phyloP scores from a whole-genome alignment of 768 basidiomycete species.

The Sporobolomyces pararoseus region DNA sequence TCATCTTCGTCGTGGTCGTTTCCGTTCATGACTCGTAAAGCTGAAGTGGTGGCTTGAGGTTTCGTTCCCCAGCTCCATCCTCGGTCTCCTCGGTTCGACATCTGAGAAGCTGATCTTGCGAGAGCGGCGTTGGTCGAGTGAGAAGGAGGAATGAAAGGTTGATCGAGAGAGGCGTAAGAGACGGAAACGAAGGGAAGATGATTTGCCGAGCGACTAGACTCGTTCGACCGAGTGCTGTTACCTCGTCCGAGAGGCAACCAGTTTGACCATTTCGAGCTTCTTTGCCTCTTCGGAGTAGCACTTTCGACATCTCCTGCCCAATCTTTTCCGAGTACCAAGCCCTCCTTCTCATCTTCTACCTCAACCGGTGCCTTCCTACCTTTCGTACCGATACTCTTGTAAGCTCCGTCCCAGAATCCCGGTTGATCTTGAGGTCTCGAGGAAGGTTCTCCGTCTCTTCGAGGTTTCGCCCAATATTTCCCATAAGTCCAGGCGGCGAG shows the following conservation, averaged over 20 bases:
- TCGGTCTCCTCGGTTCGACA: background rate
- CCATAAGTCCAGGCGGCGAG: conserved; percentile 32
- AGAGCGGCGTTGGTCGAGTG: conserved; percentile 4
- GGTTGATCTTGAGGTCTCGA: conserved; percentile 8
- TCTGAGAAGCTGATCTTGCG: background rate
- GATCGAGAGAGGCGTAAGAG: conserved; percentile 27
- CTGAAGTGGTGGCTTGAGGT: background rate
- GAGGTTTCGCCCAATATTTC: conserved; percentile 25
- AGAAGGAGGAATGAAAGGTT: conserved; percentile 30
- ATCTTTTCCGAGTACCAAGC: conserved; percentile 18
- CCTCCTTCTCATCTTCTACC: conserved; percentile 14
- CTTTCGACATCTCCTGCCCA: conserved; percentile 1
- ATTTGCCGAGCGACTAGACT: background rate
- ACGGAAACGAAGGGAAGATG: conserved; percentile 28
- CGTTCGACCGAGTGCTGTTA: conserved; percentile 3
- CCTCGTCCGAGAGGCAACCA: conserved; percentile 12
- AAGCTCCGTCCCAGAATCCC: background rate
- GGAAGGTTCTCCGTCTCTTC: background rate
- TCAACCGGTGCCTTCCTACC: background rate
- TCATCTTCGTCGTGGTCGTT: background rate
- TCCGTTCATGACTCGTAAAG: background rate
- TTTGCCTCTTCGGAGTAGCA: conserved; percentile 5
- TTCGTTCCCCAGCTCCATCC: conserved; percentile 29
- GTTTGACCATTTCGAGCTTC: background rate
- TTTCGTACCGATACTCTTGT: conserved; percentile 1